Evolutionary conservation across 345 rosid genomes (phyloP), one percentile per base, ranked within the genome.

Genomic region (Rhodomyrtus tomentosa): DNA sequence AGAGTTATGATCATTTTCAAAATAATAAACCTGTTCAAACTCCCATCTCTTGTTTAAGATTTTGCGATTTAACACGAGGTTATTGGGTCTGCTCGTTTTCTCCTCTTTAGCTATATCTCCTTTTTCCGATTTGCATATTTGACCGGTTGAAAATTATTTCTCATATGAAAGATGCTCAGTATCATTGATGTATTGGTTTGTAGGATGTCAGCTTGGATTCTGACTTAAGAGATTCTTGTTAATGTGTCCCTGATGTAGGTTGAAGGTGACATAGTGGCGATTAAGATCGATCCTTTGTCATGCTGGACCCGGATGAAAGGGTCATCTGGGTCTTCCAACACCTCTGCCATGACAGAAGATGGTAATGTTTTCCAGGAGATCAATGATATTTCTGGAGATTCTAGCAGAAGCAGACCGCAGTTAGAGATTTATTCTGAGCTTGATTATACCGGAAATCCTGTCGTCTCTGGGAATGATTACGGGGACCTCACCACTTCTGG

Each of bases 301-400:
- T 80, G 81, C 38, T 95, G 99, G 99, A 88, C 94, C 84, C 93
- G 90, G 90, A 95, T 94, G 95, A 96, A 94, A 91, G 99, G 96
- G 29, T 94, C 91, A 80, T 84, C 49, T 87, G 89, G 88, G 84
- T 83, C 85, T 81, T 56, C 89, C 1, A 89, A 87, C 87, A 89
- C 76, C 88, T 55, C 62, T 85, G 82, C 89, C 22, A 81, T 27
- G 50, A 80, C 86, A 29, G 94, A 90, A 84, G 91, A 85, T 84
- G 80, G 82, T 53, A 88, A 84, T 76, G 76, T 83, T 56, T 84
- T 85, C 49, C 84, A 82, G 50, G 91, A 88, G 55, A 83, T 85
- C 53, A 85, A 86, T 85, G 91, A 85, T 53, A 22, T 48, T 29
- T 68, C 85, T 82, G 87, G 82, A 50, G 79, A 50, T 59, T 83